Evolutionary conservation across 106 monocot species (phyloP), one percentile per base, ranked within the genome.

Genomic region (Apostasia ramifera): DNA sequence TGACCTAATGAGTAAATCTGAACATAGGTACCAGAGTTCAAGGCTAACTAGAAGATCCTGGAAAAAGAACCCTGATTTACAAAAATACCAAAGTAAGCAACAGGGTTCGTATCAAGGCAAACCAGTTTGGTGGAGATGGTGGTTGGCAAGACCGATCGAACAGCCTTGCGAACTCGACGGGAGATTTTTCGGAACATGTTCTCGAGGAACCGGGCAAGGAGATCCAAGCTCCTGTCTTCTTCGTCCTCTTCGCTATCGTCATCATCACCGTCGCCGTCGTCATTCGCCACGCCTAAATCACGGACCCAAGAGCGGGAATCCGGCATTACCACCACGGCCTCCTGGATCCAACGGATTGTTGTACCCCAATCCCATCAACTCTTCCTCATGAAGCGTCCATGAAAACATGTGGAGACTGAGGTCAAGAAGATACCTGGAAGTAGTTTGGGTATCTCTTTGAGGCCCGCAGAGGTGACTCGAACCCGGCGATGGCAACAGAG

Each of bases 141-240:
- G 51, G 83, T 65, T 8, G 93, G 98, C 39, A 99, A 93, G 26
- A 99, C 90, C 38, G 98, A 85, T 71, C 93, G 73, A 42, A 77
- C 93, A 3, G 85, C 85, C 78, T 72, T 85, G 42, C 93, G 71
- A 47, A 79, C 90, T 49, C 77, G 78, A 40, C 90, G 80, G 4
- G 98, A 99, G 53, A 88, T 70, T 68, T 82, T 99, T 7, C 78
- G 45, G 77, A 90, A 99, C 47, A 85, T 53, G 56, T 83, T 90
- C 53, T 84, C 70, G 2, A 93, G 66, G 47, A 99, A 90, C 40
- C 76, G 68, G 41, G 66, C 93, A 5, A 99, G 67, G 42, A 99
- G 77, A 76, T 99, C 98, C 80, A 93, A 79, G 74, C 98, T 99
- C 69, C 85, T 70, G 50, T 93, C 93, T 0, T 92, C 86, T 10